Evolutionary conservation across 2,329 filamentous ascomycete genomes (phyloP).

Genomic region (Cercospora sp.): DNA sequence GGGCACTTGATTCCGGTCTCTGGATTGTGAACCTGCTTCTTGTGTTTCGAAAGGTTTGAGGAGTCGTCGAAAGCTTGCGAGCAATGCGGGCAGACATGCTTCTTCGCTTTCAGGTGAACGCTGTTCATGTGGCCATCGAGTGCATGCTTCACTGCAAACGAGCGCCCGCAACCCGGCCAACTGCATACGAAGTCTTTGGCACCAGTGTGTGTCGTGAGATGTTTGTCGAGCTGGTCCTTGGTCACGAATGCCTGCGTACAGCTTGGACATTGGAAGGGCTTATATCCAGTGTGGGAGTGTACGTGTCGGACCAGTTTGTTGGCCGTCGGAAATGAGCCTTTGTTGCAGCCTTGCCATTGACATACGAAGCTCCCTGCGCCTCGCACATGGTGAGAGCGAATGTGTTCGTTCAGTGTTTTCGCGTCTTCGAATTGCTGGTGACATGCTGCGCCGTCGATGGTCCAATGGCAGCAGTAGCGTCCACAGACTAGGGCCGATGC

Average conservation of each 20-base stretch:
- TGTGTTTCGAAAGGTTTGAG: constrained; percentile 40
- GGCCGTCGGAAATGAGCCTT: constrained; percentile 43
- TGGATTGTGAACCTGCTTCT: constrained; percentile 32
- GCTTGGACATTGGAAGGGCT: constrained; percentile 49
- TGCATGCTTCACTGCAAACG: constrained; percentile 67
- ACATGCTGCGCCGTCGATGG: constrained; percentile 27
- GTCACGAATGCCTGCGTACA: constrained; percentile 64
- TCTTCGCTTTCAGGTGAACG: constrained; percentile 56
- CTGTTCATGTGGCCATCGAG: constrained; percentile 58
- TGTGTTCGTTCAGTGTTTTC: constrained; percentile 57
- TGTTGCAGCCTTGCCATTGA: constrained; percentile 55
- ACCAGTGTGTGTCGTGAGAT: constrained; percentile 66
- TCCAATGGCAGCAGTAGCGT: constrained; percentile 35
- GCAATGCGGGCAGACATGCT: constrained; percentile 38
- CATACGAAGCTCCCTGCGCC: constrained; percentile 35
- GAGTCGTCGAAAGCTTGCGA: constrained; percentile 40
- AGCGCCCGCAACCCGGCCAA: constrained; percentile 45
- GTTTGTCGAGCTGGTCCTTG: constrained; percentile 67
- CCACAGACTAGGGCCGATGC: constrained; percentile 32
- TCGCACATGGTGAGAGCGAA: constrained; percentile 53
- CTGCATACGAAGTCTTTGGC: constrained; percentile 63
- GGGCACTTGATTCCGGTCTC: constrained; percentile 31
- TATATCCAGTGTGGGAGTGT: constrained; percentile 62
- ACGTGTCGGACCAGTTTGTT: constrained; percentile 64
- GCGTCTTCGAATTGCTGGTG: constrained; percentile 45